These are phyloP conservation scores for Mixia osmundae DNA, from an alignment of 1,284 basidiomycete species.

Conservation along the genomic window DNA sequence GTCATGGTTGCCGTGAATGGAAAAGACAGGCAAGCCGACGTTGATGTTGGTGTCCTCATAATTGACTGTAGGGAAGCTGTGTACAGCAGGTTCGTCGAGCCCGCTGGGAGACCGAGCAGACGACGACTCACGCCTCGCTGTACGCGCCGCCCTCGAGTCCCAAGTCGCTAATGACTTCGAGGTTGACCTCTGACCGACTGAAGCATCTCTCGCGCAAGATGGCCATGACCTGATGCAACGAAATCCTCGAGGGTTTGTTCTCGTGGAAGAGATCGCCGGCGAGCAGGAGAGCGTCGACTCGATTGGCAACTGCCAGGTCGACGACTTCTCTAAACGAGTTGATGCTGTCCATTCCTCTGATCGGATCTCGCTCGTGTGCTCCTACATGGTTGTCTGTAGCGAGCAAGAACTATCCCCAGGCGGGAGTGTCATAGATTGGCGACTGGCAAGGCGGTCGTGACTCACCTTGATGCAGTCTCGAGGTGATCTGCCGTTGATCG, in stretches of 20 bases:
- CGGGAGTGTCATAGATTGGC: background rate
- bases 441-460: background rate
- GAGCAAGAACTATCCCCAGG: conserved; percentile 37
- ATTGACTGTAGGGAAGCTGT: conserved; percentile 82
- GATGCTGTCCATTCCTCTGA: conserved; percentile 83
- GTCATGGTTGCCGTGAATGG: conserved; percentile 97
- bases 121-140: too few species aligned
- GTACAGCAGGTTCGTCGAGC: conserved; percentile 2
- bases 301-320: conserved; percentile 58
- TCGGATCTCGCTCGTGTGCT: conserved; percentile 78
- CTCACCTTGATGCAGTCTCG: conserved; percentile 3
- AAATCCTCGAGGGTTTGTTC: conserved; percentile 76
- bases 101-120: too few species aligned
- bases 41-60: conserved; percentile 96
- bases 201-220: conserved; percentile 75
- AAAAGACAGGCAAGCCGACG: conserved; percentile 83
- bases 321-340: conserved; percentile 87
- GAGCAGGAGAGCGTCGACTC: conserved; percentile 85
- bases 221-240: conserved; percentile 67
- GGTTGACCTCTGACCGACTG: conserved; percentile 59
- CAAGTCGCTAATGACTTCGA: conserved; percentile 81
- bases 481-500: too few species aligned
- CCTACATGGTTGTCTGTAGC: conserved; percentile 94
- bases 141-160: too few species aligned
- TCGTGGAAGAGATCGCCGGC: conserved; percentile 96